phyloP scores from a whole-genome alignment of 495 filamentous ascomycete species.

The Aspergillus heteromorphus region DNA sequence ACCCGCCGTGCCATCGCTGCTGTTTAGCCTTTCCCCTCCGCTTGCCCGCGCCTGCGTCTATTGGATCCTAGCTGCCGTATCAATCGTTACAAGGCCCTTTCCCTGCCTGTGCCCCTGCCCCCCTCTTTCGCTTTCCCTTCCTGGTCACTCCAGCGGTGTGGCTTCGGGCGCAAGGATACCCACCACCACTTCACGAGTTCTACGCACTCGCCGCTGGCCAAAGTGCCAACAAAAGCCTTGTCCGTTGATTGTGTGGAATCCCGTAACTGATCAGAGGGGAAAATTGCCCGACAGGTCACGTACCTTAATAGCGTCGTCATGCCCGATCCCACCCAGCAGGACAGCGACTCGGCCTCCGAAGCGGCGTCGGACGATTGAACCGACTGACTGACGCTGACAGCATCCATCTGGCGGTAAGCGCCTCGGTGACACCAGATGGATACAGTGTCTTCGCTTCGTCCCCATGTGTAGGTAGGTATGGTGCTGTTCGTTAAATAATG shows the following conservation, averaged over 20 bases:
- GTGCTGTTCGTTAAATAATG: background rate
- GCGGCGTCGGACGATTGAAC: conserved; percentile 5
- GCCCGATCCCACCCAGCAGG: conserved; percentile 45
- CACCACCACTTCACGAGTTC: conserved; percentile 16
- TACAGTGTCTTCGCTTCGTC: background rate
- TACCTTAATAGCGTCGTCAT: conserved; percentile 60
- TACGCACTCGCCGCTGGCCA: conserved; percentile 3
- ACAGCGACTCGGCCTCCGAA: conserved; percentile 11
- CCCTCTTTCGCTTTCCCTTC: conserved; percentile 14
- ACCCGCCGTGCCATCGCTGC: conserved; percentile 14
- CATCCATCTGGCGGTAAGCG: background rate
- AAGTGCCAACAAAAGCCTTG: background rate
- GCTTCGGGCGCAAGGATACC: conserved; percentile 15
- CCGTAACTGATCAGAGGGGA: conserved; percentile 22
- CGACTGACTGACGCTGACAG: background rate
- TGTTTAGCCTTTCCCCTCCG: conserved; percentile 20
- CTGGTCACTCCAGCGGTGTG: conserved; percentile 20
- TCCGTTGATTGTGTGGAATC: background rate
- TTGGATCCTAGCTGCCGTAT: conserved; percentile 22
- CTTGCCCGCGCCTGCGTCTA: conserved; percentile 28
- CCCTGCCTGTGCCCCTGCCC: conserved; percentile 4
- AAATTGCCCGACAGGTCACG: conserved; percentile 43
- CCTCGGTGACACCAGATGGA: background rate
- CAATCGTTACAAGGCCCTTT: conserved; percentile 12
- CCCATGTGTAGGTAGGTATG: background rate